Evolutionary conservation across 2,329 filamentous ascomycete genomes (phyloP), one percentile per base, ranked within the genome.

Genomic region (Atkinsonella hypoxylon): DNA sequence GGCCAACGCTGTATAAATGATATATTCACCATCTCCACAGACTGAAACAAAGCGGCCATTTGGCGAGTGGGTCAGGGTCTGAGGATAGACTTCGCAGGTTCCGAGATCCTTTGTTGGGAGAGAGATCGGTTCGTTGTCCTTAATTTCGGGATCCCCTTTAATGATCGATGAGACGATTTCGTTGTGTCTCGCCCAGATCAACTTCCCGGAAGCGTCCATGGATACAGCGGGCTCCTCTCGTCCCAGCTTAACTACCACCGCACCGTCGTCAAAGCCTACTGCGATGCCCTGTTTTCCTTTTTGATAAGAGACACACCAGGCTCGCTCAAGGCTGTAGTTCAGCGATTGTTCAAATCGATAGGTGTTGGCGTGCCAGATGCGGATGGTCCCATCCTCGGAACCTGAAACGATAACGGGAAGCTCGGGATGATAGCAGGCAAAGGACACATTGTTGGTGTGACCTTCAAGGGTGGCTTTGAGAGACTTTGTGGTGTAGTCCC

Each of bases 401-500:
- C 93, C 93, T 22, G 93, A 97, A 51, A 98, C 91, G 62, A 98
- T 98, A 57, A 98, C 85, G 2, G 93, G 93, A 46, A 98, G 75
- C 69, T 97, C 91, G 2, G 93, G 93, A 69, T 98, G 93, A 66
- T 97, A 98, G 69, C 90, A 94, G 47, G 93, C 93, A 63, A 97
- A 98, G 2, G 90, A 96, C 45, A 98, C 93, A 63, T 98, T 98
- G 69, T 90, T 95, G 31, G 89, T 95, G 68, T 98, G 93, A 30
- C 93, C 93, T 68, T 98, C 93, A 45, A 98, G 77, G 2, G 91
- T 97, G 31, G 93, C 93, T 64, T 97, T 96, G 57, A 97, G 76
- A 12, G 89, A 93, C 72, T 98, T 98, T 46, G 90, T 97, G 12
- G 91, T 97, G 74, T 98, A 97, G 66, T 98, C 93, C 91, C 93